Conservation (phyloP, 352 stramenopile species). For the Pilasporangium apinafurcum region DNA sequence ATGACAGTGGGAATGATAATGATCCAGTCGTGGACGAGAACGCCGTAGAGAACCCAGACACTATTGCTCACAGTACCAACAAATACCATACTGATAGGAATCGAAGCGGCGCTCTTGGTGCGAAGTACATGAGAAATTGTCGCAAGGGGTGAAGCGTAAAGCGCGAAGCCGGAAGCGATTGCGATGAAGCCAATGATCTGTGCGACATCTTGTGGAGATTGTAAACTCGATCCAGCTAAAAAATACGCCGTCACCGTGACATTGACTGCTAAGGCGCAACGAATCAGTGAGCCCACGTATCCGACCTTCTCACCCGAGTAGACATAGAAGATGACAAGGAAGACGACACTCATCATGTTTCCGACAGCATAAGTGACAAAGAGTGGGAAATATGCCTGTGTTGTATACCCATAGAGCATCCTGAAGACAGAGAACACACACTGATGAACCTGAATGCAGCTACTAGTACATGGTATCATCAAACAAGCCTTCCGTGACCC, state of each 20-base stretch:
- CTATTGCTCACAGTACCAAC: conserved; percentile 30
- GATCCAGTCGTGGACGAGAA: conserved; percentile 22
- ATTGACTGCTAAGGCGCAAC: conserved; percentile 14
- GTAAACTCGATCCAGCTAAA: conserved; percentile 6
- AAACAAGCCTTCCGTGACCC: no score
- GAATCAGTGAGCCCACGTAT: conserved; percentile 10
- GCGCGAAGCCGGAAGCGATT: conserved; percentile 17
- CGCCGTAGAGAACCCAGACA: conserved; percentile 30
- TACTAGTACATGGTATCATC: no score
- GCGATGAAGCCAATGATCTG: conserved; percentile 16
- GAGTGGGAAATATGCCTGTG: conserved; percentile 40
- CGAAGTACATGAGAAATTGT: conserved; percentile 17
- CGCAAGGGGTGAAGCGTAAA: conserved; percentile 29
- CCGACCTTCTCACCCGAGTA: conserved; percentile 14
- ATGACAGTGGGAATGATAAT: conserved; percentile 23
- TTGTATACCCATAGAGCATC: conserved; percentile 36
- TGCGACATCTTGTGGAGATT: conserved; percentile 3
- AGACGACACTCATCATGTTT: conserved; percentile 24
- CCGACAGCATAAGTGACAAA: conserved; percentile 29
- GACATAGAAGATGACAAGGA: conserved; percentile 39
- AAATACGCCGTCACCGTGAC: conserved; percentile 10
- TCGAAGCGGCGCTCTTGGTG: conserved; percentile 22
- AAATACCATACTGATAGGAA: conserved; percentile 28
- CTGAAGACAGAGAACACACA: no score
- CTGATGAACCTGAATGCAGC: no score